Evolutionary conservation across 2,329 filamentous ascomycete species (phyloP), one percentile per base, ranked within the genome.

Genomic region (Kalaharituber pfeilii): DNA sequence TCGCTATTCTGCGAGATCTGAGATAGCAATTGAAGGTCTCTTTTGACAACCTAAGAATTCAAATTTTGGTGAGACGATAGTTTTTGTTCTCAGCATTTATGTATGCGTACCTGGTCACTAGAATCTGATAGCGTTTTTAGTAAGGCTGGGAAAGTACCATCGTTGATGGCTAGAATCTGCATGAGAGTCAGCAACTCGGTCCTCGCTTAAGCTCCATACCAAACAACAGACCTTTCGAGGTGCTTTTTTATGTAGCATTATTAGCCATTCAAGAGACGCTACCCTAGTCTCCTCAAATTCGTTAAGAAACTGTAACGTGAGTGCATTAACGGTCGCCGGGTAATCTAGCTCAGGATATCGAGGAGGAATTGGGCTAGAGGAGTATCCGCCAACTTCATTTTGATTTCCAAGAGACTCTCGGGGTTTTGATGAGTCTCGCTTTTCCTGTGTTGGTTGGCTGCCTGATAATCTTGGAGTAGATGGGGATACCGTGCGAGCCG

Each of bases 1-100:
- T 96, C 91, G 65, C 87, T 96, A 63, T 95, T 94, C 60, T 84
- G 81, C 2, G 89, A 96, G 53, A 98, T 96, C 62, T 98, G 91
- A 0, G 89, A 96, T 2, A 98, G 75, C 15, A 98, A 74, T 59
- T 96, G 85, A 27, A 98, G 71, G 67, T 98, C 91, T 63, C 91
- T 85, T 3, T 86, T 96, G 1, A 98, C 93, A 5, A 98, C 91
- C 47, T 50, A 22, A 25, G n/a, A 47, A 13, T 47, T 9, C 33
- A 39, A 39, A 9, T 9, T 13, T 39, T 39, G 20, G 33, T 18
- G 33, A 18, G 33, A 39, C n/a, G n/a, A n/a, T n/a, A n/a, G n/a
- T n/a, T n/a, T n/a, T n/a, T n/a, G n/a, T n/a, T n/a, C n/a, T n/a
- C n/a, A n/a, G n/a, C n/a, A n/a, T n/a, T n/a, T n/a, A n/a, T n/a